Evolutionary conservation across 1,284 basidiomycete species (phyloP), one percentile per base, ranked within the genome.

Genomic region (Malassezia dermatis): DNA sequence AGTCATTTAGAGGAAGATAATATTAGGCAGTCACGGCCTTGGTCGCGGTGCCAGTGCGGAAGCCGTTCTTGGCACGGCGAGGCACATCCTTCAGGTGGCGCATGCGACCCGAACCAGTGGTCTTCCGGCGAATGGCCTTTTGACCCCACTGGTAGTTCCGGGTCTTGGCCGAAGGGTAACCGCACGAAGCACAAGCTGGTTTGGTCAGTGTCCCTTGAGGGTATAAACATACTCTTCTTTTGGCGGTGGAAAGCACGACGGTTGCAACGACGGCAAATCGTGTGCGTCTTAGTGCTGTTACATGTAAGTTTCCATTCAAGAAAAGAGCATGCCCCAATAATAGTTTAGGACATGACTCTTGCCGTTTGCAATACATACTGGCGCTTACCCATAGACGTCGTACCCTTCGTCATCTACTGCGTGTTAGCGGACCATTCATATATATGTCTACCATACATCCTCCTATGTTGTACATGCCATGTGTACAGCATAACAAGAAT

Each of bases 41-140:
- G n/a, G 46, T n/a, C 19, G 50, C 53, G 26, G 57, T 63, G 57
- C 72, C 72, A 40, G 71, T 67, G 59, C 67, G 65, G 82, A 90
- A 91, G 58, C 91, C 93, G 77, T 96, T 96, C 86, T 96, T 96
- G 51, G 70, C 68, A 13, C 62, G 60, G 58, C 71, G 68, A 37
- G 69, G 56, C 55, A 74, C 69, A 44, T 60, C 78, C 83, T 91
- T 94, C 79, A 98, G 83, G 83, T 91, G 84, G 66, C 82, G 81
- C 90, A 95, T 94, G 75, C 93, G 84, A 66, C 93, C 93, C 69
- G 93, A 91, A 68, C 93, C 93, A 65, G 91, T 80, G 61, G 90
- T 94, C 84, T 94, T 93, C 84, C 93, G 86, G 80, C 93, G 86
- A 84, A 96, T 95, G 59, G 91, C 93, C 84, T 98, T 98, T 77